Evolutionary conservation across 1,284 basidiomycete genomes (phyloP), one percentile per base, ranked within the genome.

Genomic region (Trichosporon faecale): DNA sequence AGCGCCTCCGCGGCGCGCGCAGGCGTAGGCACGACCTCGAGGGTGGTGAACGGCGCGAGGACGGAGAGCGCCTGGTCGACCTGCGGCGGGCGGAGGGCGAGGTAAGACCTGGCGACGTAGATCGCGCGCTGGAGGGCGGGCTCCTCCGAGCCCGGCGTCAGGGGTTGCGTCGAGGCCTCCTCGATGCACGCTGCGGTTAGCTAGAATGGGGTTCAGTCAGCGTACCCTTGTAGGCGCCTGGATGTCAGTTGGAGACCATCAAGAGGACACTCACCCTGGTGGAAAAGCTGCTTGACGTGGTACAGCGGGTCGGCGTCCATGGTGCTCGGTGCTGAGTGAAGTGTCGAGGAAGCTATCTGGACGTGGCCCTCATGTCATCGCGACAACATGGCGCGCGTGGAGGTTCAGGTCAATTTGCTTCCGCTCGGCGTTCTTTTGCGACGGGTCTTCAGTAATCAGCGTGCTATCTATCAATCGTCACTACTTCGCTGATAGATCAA

Each of bases 281-380:
- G 88, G 82, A 94, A 95, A 72, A 93, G 91, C 76, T 93, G 91
- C 82, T 92, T 93, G 80, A 92, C 85, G 81, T 91, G 88, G 83
- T 92, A 94, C 23, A 94, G 85, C 69, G 92, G 88, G 69, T 91
- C 88, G n/a, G 91, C 91, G 72, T 91, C 90, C 91, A 93, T 92
- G 61, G 37, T 65, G 65, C 23, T 65, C 60, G 57, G 11, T 67
- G 33, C 40, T 25, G 25, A n/a, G 8, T 25, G 25, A n/a, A n/a
- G 57, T 61, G 33, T 64, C 37, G 33, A 25, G 40, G 4, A 12
- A n/a, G n/a, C n/a, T n/a, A n/a, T n/a, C 29, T 33, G 57, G 57
- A 61, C 57, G 57, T 61, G 57, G 57, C 57, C 57, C 18, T 31
- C 27, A 31, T 31, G 57, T 31, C 27, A 31, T 29, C 27, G 57